A percentile compares a stretch with the other conserved stretches of the same genome.
These are phyloP conservation scores for Ophiostoma quercus DNA, from an alignment of 2,329 filamentous ascomycete species.

Conservation along the genomic window DNA sequence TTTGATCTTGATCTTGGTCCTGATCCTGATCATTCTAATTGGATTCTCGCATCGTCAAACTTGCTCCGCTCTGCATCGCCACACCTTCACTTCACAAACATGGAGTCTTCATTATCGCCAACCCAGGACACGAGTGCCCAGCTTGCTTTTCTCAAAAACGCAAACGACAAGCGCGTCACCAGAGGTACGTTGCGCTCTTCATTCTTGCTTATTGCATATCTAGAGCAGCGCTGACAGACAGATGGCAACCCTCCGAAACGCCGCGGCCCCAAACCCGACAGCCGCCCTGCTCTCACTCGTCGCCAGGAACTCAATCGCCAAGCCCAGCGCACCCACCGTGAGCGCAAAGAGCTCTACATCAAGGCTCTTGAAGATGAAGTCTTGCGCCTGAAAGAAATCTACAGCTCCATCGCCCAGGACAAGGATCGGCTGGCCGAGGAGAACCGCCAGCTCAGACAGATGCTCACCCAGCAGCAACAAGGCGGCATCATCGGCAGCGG, in stretches of 20 bases:
- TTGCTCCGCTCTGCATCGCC: background rate
- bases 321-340: slow-evolving; percentile 89
- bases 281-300: slow-evolving; percentile 85
- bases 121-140: slow-evolving; percentile 43
- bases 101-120: slow-evolving; percentile 47
- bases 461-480: slow-evolving; percentile 45
- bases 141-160: slow-evolving; percentile 58
- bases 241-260: slow-evolving; percentile 85
- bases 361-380: slow-evolving; percentile 90
- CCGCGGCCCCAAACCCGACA: slow-evolving; percentile 91
- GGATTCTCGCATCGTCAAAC: background rate
- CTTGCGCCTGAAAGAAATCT: slow-evolving; percentile 80
- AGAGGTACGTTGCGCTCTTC: slow-evolving; percentile 49
- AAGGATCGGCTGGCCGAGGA: slow-evolving; percentile 72
- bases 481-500: slow-evolving; percentile 39
- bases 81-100: slow-evolving; percentile 29
- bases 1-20: background rate
- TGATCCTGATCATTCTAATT: background rate
- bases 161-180: slow-evolving; percentile 70
- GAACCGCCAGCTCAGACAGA: slow-evolving; percentile 64
- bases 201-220: background rate
- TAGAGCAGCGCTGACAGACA: slow-evolving; percentile 31
- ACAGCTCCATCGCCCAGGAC: slow-evolving; percentile 66
- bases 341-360: slow-evolving; percentile 94
- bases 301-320: slow-evolving; percentile 93